phyloP scores from a whole-genome alignment of 495 filamentous ascomycete species.

The Neurospora terricola region DNA sequence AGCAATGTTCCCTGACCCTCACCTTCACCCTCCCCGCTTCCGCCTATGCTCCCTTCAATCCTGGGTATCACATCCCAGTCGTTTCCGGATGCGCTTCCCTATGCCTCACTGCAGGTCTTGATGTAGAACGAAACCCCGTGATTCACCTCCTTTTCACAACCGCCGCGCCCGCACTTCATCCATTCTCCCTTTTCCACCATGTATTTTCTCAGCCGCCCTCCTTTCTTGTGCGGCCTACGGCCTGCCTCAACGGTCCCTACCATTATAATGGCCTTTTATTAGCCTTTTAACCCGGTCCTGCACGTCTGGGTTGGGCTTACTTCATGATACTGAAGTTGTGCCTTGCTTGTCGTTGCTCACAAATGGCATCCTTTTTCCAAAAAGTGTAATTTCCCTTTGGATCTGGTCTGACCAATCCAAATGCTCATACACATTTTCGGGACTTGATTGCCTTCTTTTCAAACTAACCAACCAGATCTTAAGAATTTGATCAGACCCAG shows the following conservation, averaged over 20 bases:
- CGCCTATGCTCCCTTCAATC: neutral
- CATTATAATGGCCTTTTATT: neutral
- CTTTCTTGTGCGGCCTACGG: neutral
- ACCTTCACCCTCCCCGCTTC: neutral
- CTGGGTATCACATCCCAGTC: neutral
- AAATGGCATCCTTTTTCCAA: neutral
- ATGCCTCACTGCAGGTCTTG: neutral
- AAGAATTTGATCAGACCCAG: neutral
- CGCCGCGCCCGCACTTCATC: neutral
- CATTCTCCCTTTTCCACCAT: neutral
- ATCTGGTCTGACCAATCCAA: neutral
- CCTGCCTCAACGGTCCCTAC: neutral
- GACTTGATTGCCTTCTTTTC: neutral
- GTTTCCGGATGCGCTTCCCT: neutral
- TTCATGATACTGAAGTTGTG: neutral
- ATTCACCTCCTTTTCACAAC: neutral
- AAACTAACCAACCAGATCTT: neutral
- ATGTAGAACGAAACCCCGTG: neutral
- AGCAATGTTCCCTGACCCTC: neutral
- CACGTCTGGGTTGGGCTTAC: neutral
- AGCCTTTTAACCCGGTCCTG: neutral
- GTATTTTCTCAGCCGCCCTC: neutral
- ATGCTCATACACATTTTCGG: neutral
- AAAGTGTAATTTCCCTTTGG: neutral
- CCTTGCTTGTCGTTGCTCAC: neutral